These are phyloP conservation scores for Pseudocercospora macadamiae DNA, from an alignment of 2,329 filamentous ascomycete genomes.

Conservation along the genomic window DNA sequence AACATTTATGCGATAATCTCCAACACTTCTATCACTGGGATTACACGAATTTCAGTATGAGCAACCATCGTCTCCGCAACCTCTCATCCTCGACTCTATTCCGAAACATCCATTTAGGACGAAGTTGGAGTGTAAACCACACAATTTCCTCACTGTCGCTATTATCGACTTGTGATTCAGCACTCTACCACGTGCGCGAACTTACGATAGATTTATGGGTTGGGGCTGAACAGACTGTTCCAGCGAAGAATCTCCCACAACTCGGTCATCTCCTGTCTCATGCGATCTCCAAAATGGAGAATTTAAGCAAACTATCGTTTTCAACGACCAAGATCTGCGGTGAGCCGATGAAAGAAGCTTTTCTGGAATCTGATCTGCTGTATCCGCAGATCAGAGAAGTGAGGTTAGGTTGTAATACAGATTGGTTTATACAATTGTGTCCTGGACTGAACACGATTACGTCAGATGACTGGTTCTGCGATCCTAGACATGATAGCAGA, in stretches of 20 bases:
- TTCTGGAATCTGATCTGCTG: neutral
- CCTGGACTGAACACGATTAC: neutral
- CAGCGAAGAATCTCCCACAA: neutral
- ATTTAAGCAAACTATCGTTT: neutral
- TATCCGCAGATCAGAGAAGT: neutral
- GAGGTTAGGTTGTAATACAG: neutral
- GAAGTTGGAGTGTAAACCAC: conserved; percentile 5
- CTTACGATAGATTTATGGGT: neutral
- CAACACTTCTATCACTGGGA: neutral
- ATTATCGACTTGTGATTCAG: neutral
- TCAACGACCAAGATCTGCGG: neutral
- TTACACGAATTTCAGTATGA: neutral
- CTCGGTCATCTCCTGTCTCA: neutral
- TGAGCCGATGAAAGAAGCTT: neutral
- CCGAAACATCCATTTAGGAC: neutral
- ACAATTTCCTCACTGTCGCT: neutral
- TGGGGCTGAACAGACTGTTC: neutral
- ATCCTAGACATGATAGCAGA: neutral
- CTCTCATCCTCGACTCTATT: neutral
- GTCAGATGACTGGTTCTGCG: neutral
- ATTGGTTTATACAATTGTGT: neutral
- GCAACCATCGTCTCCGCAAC: neutral
- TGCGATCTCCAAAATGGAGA: neutral
- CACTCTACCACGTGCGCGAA: neutral
- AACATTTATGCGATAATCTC: neutral